Evolutionary conservation across 1,284 basidiomycete species (phyloP).

Genomic region (Fistulinella cinereoalba): DNA sequence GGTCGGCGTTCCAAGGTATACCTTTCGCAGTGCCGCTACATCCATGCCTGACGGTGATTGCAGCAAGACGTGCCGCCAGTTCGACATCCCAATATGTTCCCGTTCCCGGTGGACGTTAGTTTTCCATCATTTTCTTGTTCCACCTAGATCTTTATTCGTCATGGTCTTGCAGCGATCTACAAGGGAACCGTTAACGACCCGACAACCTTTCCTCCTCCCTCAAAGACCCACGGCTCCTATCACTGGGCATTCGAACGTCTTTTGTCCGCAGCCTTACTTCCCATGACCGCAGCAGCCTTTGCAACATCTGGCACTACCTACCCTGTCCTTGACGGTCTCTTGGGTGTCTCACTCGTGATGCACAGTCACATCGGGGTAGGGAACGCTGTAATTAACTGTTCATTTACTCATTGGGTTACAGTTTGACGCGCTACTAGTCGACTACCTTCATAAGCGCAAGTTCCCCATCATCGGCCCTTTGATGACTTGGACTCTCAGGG

Average conservation of each 20-base stretch:
- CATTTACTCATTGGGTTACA: constrained; percentile 24
- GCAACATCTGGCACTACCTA: constrained; percentile 68
- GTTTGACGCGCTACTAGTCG: constrained; percentile 75
- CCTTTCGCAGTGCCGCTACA: background rate
- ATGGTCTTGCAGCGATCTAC: constrained; percentile 68
- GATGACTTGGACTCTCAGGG: constrained; percentile 72
- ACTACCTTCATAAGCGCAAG: constrained; percentile 95
- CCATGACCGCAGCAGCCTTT: constrained; percentile 81
- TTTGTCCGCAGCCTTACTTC: constrained; percentile 84
- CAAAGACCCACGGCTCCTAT: constrained; percentile 85
- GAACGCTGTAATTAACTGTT: background rate
- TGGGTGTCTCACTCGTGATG: constrained; percentile 84
- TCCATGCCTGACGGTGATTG: no score
- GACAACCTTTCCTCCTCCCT: constrained; percentile 81
- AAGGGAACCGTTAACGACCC: constrained; percentile 97
- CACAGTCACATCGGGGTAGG: constrained; percentile 93
- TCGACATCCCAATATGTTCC: constrained; percentile 49
- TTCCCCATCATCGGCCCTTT: constrained; percentile 78
- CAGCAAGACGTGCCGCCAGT: constrained; percentile 39
- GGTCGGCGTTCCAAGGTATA: constrained; percentile 38
- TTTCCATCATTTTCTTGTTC: background rate
- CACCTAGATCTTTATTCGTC: background rate
- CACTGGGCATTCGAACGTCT: constrained; percentile 98
- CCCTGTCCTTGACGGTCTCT: constrained; percentile 85
- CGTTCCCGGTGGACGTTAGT: constrained; percentile 72